Evolutionary conservation across 306 rosid genomes (phyloP), one percentile per base, ranked within the genome.

Genomic region (Casuarina cunninghamiana): DNA sequence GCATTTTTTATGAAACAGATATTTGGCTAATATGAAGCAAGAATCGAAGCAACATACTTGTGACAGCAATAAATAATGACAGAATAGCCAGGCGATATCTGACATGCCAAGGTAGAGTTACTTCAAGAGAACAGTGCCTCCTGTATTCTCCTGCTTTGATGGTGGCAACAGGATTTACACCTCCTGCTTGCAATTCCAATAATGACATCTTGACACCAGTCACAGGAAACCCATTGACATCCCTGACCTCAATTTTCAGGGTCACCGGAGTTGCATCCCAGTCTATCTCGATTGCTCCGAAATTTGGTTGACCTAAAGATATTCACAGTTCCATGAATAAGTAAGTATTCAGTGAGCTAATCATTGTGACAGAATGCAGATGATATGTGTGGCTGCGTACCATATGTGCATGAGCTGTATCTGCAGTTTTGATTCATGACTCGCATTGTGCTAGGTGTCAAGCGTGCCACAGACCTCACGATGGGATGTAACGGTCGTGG

Each of bases 381-480:
- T 60, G 65, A 84, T 46, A 75, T 42, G 61, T 50, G 42, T 43
- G 17, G 46, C 10, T 67, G 50, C 86, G 77, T 89, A 93, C 93
- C 97, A 61, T 81, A 93, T 62, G 81, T 73, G 73, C 97, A 93
- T 63, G 97, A 85, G 43, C 26, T 85, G 83, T 85, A 74, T 89
- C 89, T 83, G 91, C 97, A 93, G 74, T 81, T 86, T 75, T 78
- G 84, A 48, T 71, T 54, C 86, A 75, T 85, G 44, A 90, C 94
- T 87, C 97, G 85, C 92, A 93, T 81, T 44, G 97, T 86, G 65
- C 93, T 84, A 60, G 94, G 96, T 26, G 88, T 86, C 79, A 87
- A 70, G 89, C 89, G 84, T 71, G 92, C 92, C 51, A 85, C 53
- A 70, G 89, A 89, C 81, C 92, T 86, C 80, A 89, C 87, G 2